Evolutionary conservation across 352 stramenopile species (phyloP), one percentile per base, ranked within the genome.

Genomic region (Phytophthora pistaciae): DNA sequence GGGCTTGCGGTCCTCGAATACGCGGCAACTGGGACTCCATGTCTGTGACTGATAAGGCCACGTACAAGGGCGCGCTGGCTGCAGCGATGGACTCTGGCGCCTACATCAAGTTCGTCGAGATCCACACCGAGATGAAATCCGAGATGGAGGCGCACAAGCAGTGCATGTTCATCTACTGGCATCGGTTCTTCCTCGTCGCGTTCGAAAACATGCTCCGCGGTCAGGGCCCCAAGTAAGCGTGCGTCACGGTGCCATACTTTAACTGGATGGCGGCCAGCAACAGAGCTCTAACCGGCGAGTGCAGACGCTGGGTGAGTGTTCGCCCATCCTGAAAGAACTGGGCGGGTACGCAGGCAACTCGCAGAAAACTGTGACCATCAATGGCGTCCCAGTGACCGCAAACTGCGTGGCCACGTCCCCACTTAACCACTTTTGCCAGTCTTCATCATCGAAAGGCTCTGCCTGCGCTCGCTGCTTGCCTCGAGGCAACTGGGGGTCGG

Each of bases 91-190:
- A 84, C 56, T 82, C 68, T 0, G 82, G 82, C 1, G 74, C 66
- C 3, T 88, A 84, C 72, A 76, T 77, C 40, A 83, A 86, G 61
- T 88, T 88, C 54, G 62, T 90, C 11, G 78, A 84, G 60, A 84
- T 88, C 18, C 82, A 88, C 74, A 84, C 78, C 0, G 82, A 90
- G 68, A 75, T 77, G 66, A 65, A 73, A 38, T 87, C 80, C 10
- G 69, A 83, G 48, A 66, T 61, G 54, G 70, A 88, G 57, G 82
- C 80, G 8, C 80, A 90, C 55, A 62, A 74, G 18, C 75, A 86
- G 60, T 92, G 84, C 53, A 91, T 92, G 78, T 94, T 93, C 72
- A 77, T 92, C 53, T 92, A 91, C 71, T 95, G 88, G 88, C 86
- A 94, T 60, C 85, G 86, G 1, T 46, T 84, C 11, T 82, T 93